Evolutionary conservation across 169 alveolate genomes (phyloP), one percentile per base, ranked within the genome.

Genomic region (Eimeria tenella): DNA sequence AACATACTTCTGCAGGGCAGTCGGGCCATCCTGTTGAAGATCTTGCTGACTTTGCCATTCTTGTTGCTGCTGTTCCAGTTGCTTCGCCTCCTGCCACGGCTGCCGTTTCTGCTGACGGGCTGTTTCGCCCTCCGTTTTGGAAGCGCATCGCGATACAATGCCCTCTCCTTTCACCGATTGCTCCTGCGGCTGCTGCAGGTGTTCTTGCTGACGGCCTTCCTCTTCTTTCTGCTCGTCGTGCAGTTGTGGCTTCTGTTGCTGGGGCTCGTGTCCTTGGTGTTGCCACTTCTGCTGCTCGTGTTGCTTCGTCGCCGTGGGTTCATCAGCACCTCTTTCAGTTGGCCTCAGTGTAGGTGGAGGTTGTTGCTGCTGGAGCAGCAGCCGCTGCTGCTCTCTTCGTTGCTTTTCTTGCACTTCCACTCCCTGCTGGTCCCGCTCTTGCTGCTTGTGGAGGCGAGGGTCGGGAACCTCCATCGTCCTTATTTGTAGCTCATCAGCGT

Each of bases 381-480:
- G 19, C 49, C 10, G 49, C 77, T 73, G 83, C 60, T 73, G 83
- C 21, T 42, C 23, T 13, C 31, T n/a, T 19, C 31, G 53, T 56
- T 15, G 70, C 73, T 81, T 50, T 49, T 81, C 73, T 53, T 53
- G 70, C 58, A 23, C 73, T 73, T 55, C 73, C 60, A 23, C 73
- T 10, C 8, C 73, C 89, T 55, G 89, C 58, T n/a, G 74, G 53
- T 56, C 68, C 89, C 23, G 56, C 0, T 68, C 13, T 23, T 68
- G 77, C 89, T 81, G 74, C 15, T 23, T 52, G 19, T 81, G 89
- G 73, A 42, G 58, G 68, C 19, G 74, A 52, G 19, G 31, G 73
- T 25, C 73, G 42, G 89, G 53, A 55, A 73, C 73, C 74, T 81
- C 89, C 89, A 81, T 81, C 21, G 70, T 56, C 73, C 21, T 42